A percentile compares a stretch with the other conserved stretches of the same genome.
These are phyloP conservation scores for Boletales sp. DNA, from an alignment of 768 basidiomycete genomes.

Conservation along the genomic window DNA sequence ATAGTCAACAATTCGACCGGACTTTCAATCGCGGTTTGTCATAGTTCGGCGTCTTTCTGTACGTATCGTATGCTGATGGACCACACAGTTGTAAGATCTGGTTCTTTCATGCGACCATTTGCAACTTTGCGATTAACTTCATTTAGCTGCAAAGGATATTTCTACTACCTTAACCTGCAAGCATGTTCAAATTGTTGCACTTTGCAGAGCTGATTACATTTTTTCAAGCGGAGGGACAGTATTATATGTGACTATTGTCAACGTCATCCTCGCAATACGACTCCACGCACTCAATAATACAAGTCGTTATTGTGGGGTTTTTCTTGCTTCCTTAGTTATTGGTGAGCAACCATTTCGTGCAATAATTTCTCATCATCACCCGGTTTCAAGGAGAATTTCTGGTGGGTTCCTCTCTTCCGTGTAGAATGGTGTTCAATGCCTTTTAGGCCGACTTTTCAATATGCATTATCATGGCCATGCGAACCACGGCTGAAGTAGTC, in stretches of 20 bases:
- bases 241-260: slow-evolving; percentile 17
- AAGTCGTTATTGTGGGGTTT: not conserved
- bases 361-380: too few relatives aligned
- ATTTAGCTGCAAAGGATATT: slow-evolving; percentile 21
- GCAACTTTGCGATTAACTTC: not conserved
- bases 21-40: slow-evolving; percentile 16
- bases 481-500: slow-evolving; percentile 4
- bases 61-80: not conserved
- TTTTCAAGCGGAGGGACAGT: slow-evolving; percentile 16
- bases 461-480: slow-evolving; percentile 14
- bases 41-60: not conserved
- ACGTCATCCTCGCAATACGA: slow-evolving; percentile 18
- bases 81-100: slow-evolving; percentile 16
- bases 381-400: slow-evolving; percentile 12
- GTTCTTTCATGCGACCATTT: not conserved
- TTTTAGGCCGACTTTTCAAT: slow-evolving; percentile 16
- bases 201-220: not conserved
- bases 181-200: not conserved
- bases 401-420: slow-evolving; percentile 1
- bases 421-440: not conserved
- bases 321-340: slow-evolving; percentile 14
- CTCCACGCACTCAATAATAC: slow-evolving; percentile 15
- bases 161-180: slow-evolving; percentile 21
- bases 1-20: slow-evolving; percentile 21
- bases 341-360: slow-evolving; percentile 8